Conservation (phyloP, 2,329 filamentous ascomycete genomes). For the Pseudogymnoascus sp. region DNA sequence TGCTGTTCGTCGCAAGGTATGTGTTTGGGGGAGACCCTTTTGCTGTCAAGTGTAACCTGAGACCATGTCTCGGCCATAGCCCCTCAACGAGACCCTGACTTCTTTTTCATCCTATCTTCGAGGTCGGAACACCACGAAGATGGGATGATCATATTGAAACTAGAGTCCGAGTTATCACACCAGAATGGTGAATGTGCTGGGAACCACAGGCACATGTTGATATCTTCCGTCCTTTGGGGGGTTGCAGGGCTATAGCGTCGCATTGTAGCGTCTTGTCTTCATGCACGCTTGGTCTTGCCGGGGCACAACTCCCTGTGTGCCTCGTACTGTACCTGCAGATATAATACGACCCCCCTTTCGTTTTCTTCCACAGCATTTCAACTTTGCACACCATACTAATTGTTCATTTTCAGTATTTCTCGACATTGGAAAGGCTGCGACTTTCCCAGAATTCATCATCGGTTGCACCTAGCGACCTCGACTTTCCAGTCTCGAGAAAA, state of each 20-base stretch:
- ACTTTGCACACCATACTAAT: neutral
- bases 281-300: conserved; percentile 1
- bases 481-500: conserved; percentile 10
- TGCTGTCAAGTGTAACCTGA: neutral
- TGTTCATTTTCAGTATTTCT: conserved; percentile 53
- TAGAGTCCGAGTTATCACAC: neutral
- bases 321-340: conserved; percentile 11
- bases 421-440: conserved; percentile 59
- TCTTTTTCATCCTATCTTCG: neutral
- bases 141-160: conserved; percentile 4
- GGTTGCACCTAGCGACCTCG: conserved; percentile 23
- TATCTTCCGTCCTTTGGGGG: neutral
- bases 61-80: neutral
- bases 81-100: neutral
- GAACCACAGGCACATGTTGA: neutral
- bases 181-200: neutral
- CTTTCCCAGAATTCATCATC: conserved; percentile 45
- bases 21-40: conserved; percentile 18
- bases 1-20: conserved; percentile 44
- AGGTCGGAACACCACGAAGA: neutral
- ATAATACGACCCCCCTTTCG: neutral
- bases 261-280: conserved; percentile 1
- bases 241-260: conserved; percentile 4
- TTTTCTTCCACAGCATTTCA: conserved; percentile 53
- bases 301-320: neutral